Percentiles rank a stretch among this genome's conserved stretches.
These are phyloP conservation scores for Wickerhamomyces chaumierensis DNA, from an alignment of 805 yeast species.

Conservation along the genomic window DNA sequence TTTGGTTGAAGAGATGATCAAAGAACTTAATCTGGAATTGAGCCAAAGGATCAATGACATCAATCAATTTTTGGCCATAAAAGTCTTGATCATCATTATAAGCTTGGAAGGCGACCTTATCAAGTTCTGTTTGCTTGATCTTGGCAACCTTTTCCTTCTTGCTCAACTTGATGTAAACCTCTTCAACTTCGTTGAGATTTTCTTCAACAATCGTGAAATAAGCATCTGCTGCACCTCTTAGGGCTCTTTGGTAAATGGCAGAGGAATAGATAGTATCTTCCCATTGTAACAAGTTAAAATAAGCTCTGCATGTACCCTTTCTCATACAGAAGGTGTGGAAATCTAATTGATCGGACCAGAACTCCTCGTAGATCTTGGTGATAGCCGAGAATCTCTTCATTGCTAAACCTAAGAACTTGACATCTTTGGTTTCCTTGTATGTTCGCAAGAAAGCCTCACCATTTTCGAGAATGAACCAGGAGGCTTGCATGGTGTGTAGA, in stretches of 20 bases:
- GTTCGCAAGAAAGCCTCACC: slow-evolving; percentile 72
- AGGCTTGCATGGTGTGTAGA: slow-evolving; percentile 80
- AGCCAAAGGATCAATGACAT: slow-evolving; percentile 29
- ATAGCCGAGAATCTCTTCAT: slow-evolving; percentile 68
- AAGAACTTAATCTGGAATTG: slow-evolving; percentile 33
- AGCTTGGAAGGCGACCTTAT: slow-evolving; percentile 31
- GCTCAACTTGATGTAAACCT: slow-evolving; percentile 31
- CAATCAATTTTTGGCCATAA: slow-evolving; percentile 37
- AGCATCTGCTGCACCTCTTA: slow-evolving; percentile 49
- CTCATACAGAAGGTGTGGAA: slow-evolving; percentile 90
- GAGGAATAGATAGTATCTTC: slow-evolving; percentile 62
- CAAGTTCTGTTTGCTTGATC: slow-evolving; percentile 40
- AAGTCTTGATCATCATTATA: slow-evolving; percentile 43
- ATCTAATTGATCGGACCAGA: slow-evolving; percentile 78
- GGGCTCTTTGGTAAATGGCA: slow-evolving; percentile 63
- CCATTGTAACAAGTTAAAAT: slow-evolving; percentile 70
- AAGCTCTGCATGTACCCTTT: slow-evolving; percentile 82
- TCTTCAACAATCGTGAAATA: slow-evolving; percentile 26
- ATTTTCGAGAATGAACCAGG: slow-evolving; percentile 77
- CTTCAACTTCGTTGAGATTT: slow-evolving; percentile 6
- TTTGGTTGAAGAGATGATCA: slow-evolving; percentile 28
- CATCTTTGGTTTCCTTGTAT: slow-evolving; percentile 32
- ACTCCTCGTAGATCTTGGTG: slow-evolving; percentile 56
- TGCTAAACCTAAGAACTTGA: slow-evolving; percentile 56
- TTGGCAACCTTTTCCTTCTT: slow-evolving; percentile 49